Evolutionary conservation across 106 monocot species (phyloP), one percentile per base, ranked within the genome.

Genomic region (Platanthera zijinensis): DNA sequence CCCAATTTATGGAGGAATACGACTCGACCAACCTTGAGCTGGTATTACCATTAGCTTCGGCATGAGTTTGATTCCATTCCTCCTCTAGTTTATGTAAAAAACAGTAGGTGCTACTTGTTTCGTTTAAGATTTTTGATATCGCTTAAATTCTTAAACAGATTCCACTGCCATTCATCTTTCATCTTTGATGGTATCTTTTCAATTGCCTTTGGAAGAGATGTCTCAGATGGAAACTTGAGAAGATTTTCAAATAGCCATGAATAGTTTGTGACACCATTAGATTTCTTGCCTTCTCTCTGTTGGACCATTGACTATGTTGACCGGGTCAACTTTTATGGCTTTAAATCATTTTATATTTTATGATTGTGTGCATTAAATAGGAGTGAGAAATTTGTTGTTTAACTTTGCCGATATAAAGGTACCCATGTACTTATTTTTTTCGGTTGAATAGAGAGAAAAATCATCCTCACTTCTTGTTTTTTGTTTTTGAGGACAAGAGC

Each of bases 81-180:
- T 87, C 84, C 79, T 94, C 94, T 32, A 94, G 76, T 70, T 67
- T 86, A 51, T 88, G 83, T 49, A 92, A 72, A 61, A 94, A 79
- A 39, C 64, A 75, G 69, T 74, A 56, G n/a, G 70, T 79, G 76
- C 22, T 70, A 69, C 19, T 77, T 72, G 25, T 74, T 21, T 57
- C 73, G 75, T n/a, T 83, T 85, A 46, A 28, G 32, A 79, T 71
- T 59, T 18, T 79, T 32, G 39, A 69, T 13, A 50, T 83, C 51
- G 51, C 80, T 76, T 45, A 85, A 64, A 75, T 88, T 82, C 59
- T 85, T 80, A 83, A 99, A 85, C 14, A 85, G 77, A 76, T 82
- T 48, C 97, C 97, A 99, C 48, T 85, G 89, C 97, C 97, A 99
- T 78, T 85, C 80, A 48, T 88, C 79, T 82, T 78, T 94, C 48